Conservation (phyloP, 352 stramenopile genomes). For the Phytophthora rubi region DNA sequence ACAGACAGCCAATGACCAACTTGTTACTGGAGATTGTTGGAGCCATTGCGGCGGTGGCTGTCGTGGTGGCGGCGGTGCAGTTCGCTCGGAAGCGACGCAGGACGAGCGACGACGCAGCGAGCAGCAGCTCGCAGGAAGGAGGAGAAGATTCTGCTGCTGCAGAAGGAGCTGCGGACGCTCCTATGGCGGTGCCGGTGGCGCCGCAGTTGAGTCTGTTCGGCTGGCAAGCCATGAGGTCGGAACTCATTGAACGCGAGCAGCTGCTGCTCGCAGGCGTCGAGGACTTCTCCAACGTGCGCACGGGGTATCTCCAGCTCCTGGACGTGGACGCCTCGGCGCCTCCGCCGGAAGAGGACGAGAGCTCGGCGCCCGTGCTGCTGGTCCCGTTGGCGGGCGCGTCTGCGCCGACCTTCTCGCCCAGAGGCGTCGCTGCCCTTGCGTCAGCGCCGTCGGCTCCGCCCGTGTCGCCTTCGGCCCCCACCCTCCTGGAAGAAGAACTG, state of each 20-base stretch:
- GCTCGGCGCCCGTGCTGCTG: constrained; percentile 40
- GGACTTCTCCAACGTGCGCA: constrained; percentile 50
- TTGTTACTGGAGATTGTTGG: constrained; percentile 39
- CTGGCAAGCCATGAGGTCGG: constrained; percentile 56
- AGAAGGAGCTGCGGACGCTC: constrained; percentile 4
- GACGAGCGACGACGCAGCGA: constrained; percentile 3
- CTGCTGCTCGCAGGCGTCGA: constrained; percentile 47
- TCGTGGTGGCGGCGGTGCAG: constrained; percentile 39
- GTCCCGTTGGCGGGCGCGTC: constrained; percentile 44
- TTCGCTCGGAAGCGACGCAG: constrained; percentile 29
- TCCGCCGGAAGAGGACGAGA: constrained; percentile 37
- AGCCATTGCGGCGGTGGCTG: constrained; percentile 39
- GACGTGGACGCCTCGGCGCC: constrained; percentile 49
- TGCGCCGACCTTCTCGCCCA: constrained; percentile 39
- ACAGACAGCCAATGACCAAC: constrained; percentile 10
- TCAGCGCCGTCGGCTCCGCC: constrained; percentile 27
- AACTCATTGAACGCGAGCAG: constrained; percentile 58
- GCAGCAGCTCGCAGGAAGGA: constrained; percentile 10
- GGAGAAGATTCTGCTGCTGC: constrained; percentile 10
- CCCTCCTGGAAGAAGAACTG: constrained; percentile 29
- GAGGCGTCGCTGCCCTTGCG: constrained; percentile 10
- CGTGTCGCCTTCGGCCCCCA: constrained; percentile 22
- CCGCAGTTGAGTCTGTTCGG: constrained; percentile 55
- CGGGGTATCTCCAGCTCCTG: constrained; percentile 61
- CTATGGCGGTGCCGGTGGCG: constrained; percentile 18